A percentile compares a stretch with the other conserved stretches of the same genome.
Evolutionary conservation across 257 asterid genomes (phyloP).

Genomic region (Pogostemon cablin): DNA sequence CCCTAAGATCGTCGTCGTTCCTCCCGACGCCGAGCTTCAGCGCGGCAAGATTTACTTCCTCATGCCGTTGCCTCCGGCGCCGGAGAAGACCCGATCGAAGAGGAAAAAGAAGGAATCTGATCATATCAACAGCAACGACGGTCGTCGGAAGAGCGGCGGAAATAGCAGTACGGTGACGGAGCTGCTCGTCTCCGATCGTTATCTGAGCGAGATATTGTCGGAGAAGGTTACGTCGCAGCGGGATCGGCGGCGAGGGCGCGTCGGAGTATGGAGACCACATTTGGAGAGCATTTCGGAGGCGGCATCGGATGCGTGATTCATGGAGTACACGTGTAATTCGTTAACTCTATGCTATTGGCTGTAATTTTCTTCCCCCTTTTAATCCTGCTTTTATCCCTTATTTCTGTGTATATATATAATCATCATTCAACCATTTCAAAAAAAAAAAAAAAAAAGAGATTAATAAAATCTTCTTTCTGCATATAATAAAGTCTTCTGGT

Average conservation of each 20-base stretch:
- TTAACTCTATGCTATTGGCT: conserved; percentile 10
- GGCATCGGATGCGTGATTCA: conserved; percentile 45
- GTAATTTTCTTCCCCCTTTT: no score
- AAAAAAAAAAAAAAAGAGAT: no score
- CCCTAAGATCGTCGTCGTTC: conserved; percentile 70
- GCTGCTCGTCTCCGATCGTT: conserved; percentile 55
- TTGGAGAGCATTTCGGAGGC: conserved; percentile 85
- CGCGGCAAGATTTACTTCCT: conserved; percentile 97
- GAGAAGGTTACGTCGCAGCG: conserved; percentile 65
- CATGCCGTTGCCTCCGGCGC: conserved; percentile 64
- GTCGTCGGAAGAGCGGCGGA: not conserved
- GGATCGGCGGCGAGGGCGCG: conserved; percentile 88
- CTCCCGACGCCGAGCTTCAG: conserved; percentile 77
- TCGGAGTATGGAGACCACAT: conserved; percentile 86
- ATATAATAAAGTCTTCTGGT: no score
- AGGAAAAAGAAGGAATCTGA: conserved; percentile 50
- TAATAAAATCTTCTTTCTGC: no score
- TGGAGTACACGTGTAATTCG: not conserved
- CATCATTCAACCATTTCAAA: no score
- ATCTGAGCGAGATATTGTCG: conserved; percentile 77
- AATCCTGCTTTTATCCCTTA: no score
- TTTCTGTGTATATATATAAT: no score
- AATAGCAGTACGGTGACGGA: conserved; percentile 30
- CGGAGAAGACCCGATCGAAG: conserved; percentile 45
- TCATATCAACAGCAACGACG: not conserved